These are phyloP conservation scores for Mycena latifolia DNA, from an alignment of 768 basidiomycete species.

Conservation along the genomic window DNA sequence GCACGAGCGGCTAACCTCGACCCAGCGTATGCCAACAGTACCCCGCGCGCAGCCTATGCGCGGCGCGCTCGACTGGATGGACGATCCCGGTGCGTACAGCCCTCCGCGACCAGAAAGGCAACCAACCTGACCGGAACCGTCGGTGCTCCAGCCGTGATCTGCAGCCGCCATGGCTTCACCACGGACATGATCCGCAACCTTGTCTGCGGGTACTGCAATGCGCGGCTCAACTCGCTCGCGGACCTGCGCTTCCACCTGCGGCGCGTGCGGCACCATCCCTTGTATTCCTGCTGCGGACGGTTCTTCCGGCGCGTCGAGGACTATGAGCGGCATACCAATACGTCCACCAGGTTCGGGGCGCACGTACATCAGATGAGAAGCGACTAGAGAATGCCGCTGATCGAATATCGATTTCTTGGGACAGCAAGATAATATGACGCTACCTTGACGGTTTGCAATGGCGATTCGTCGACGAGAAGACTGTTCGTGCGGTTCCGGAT, in stretches of 20 bases:
- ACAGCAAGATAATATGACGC: too few species aligned
- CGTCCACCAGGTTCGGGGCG: constrained; percentile 23
- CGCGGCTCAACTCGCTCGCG: constrained; percentile 40
- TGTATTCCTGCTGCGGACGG: constrained; percentile 42
- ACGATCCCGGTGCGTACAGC: constrained; percentile 39
- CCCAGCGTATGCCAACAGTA: too few species aligned
- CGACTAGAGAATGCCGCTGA: constrained; percentile 8
- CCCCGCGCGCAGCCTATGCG: too few species aligned
- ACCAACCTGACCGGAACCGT: neutral
- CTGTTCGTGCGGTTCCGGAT: too few species aligned
- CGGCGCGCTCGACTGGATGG: constrained; percentile 38
- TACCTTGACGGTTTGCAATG: too few species aligned
- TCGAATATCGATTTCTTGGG: too few species aligned
- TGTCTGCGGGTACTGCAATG: constrained; percentile 43
- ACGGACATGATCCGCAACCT: constrained; percentile 40
- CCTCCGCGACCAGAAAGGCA: neutral
- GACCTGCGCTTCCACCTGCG: constrained; percentile 41
- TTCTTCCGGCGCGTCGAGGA: constrained; percentile 40
- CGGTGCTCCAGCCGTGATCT: constrained; percentile 22
- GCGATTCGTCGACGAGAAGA: too few species aligned
- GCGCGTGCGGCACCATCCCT: constrained; percentile 39
- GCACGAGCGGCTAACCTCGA: constrained; percentile 33
- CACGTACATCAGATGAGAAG: constrained; percentile 31
- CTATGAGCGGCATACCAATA: constrained; percentile 39
- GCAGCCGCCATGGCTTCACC: constrained; percentile 40